Evolutionary conservation across 108 stramenopile species (phyloP), one percentile per base, ranked within the genome.

Genomic region (Skeletonema tropicum): DNA sequence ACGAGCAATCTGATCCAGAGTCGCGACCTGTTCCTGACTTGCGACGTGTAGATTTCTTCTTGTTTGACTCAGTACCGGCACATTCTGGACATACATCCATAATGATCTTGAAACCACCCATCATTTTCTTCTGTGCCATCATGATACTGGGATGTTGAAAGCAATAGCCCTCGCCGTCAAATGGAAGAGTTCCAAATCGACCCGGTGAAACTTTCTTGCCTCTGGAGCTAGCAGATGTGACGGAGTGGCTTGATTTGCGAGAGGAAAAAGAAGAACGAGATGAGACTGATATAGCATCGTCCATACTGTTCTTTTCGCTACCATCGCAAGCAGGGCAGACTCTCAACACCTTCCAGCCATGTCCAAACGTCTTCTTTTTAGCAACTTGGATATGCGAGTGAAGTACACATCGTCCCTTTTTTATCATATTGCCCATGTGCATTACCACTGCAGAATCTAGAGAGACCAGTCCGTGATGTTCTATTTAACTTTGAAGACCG

Each of bases 31-130:
- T 55, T 55, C 52, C 52, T 1, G 64, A 66, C 26, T 66, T 66
- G 17, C 64, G 57, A 5, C 74, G 57, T 25, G 64, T 6, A 4
- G 33, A 21, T 6, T 65, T 52, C 23, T 64, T 60, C 3, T 31
- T 17, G 10, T 4, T 58, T 33, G 39, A 10, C 11, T 33, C 26
- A 14, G 2, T 26, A 3, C 58, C 45, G 41, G 65, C 46, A 52
- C 80, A 82, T 67, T 82, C 74, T 21, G 58, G 17, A 52, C 80
- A 82, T 10, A 66, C 68, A 15, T 74, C 68, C 65, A 70, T 73
- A 17, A 82, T 59, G 30, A 82, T 62, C 61, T 82, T 82, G 66
- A 70, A 82, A 29, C 75, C 75, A 4, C 81, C 81, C 25, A 82
- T 64, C 30, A 82, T 30, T 12, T 60, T 64, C 52, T 82, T 82